A percentile compares a stretch with the other conserved stretches of the same genome.
phyloP scores from a whole-genome alignment of 306 rosid genomes.

The Medicago ruthenica region DNA sequence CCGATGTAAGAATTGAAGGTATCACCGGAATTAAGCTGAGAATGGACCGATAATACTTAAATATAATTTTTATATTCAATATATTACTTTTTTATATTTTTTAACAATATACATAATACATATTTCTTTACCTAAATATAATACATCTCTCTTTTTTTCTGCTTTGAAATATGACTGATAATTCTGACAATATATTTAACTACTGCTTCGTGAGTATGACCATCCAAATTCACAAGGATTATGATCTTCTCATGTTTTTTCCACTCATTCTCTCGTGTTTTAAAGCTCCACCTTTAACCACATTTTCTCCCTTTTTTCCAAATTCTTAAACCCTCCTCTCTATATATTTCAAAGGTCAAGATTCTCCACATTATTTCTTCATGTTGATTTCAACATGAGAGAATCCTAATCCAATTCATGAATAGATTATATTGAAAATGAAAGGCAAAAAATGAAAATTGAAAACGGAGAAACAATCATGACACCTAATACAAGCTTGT shows the following conservation, averaged over 20 bases:
- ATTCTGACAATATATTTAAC: neutral
- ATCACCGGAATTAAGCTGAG: neutral
- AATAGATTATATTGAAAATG: neutral
- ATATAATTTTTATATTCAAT: neutral
- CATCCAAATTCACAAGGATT: neutral
- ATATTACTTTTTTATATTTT: neutral
- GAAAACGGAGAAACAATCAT: neutral
- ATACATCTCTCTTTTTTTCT: slow-evolving; percentile 11
- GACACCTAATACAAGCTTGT: neutral
- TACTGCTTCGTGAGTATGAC: neutral
- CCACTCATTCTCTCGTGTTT: neutral
- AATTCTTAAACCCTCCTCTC: neutral
- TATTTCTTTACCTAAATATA: neutral
- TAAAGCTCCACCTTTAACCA: neutral
- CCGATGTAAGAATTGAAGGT: neutral
- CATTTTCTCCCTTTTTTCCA: neutral
- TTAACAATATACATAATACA: neutral
- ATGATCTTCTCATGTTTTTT: neutral
- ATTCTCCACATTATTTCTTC: neutral
- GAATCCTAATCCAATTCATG: neutral
- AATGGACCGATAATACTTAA: neutral
- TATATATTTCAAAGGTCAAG: neutral
- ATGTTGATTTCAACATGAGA: neutral
- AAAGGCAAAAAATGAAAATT: neutral
- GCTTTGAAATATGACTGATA: neutral